Evolutionary conservation across 1,284 basidiomycete genomes (phyloP).

Genomic region (Cryptococcus jaspeensis): DNA sequence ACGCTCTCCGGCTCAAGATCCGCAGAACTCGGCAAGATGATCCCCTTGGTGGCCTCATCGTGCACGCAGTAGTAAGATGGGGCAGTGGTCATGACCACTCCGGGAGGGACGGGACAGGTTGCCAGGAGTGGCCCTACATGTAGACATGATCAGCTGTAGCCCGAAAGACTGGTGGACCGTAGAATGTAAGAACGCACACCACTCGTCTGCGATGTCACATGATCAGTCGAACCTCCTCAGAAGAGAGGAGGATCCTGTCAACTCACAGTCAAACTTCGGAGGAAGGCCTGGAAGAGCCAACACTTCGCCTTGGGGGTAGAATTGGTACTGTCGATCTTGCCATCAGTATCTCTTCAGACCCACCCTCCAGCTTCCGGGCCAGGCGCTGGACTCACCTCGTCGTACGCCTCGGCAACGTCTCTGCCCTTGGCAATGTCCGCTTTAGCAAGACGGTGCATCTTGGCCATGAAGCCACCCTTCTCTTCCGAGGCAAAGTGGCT

Average conservation of each 20-base stretch:
- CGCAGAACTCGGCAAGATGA: constrained; percentile 12
- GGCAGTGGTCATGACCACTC: neutral
- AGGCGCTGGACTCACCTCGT: constrained; percentile 3
- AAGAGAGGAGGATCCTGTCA: no score
- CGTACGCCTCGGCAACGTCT: constrained; percentile 8
- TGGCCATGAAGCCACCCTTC: constrained; percentile 10
- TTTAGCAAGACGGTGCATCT: neutral
- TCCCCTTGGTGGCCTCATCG: neutral
- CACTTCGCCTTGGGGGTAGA: no score
- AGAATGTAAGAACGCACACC: neutral
- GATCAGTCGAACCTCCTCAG: neutral
- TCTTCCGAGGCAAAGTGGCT: constrained; percentile 1
- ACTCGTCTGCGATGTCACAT: neutral
- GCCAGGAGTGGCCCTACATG: no score
- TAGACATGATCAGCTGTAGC: no score
- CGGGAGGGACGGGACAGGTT: no score
- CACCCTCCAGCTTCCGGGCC: no score
- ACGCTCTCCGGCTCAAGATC: constrained; percentile 20
- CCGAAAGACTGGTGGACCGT: neutral
- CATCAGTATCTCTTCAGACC: no score
- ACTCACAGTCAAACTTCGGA: constrained; percentile 20
- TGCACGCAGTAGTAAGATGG: neutral
- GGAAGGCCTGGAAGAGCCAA: constrained; percentile 19
- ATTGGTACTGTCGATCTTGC: constrained; percentile 7
- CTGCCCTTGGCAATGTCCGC: constrained; percentile 16